These are phyloP conservation scores for Discostella pseudostelligera DNA, from an alignment of 108 stramenopile species.

Conservation along the genomic window DNA sequence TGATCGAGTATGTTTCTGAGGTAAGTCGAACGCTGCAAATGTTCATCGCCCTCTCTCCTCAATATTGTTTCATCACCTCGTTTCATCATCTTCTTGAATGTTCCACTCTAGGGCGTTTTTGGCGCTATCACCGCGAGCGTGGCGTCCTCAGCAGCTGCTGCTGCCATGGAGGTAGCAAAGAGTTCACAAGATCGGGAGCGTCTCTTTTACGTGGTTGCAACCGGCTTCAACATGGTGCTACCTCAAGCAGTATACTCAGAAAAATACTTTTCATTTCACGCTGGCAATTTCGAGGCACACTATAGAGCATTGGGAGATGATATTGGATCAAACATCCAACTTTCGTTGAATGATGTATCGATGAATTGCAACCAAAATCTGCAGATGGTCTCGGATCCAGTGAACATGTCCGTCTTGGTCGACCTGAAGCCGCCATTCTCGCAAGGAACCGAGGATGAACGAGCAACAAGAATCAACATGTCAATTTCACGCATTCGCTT, in stretches of 20 bases:
- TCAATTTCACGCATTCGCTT: constrained; percentile 60
- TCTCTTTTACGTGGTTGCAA: constrained; percentile 62
- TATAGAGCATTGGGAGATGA: constrained; percentile 54
- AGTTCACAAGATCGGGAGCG: constrained; percentile 52
- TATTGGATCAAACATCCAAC: constrained; percentile 50
- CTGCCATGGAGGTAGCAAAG: constrained; percentile 70
- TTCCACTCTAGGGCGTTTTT: constrained; percentile 52
- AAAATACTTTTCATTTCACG: constrained; percentile 51
- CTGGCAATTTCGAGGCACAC: constrained; percentile 56
- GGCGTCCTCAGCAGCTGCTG: constrained; percentile 70
- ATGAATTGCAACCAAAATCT: constrained; percentile 44
- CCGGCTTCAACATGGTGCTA: constrained; percentile 71
- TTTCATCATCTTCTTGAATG: neutral
- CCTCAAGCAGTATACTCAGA: constrained; percentile 67
- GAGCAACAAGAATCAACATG: constrained; percentile 66
- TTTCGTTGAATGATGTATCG: constrained; percentile 54
- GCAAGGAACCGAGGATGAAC: constrained; percentile 59
- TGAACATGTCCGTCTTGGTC: constrained; percentile 55
- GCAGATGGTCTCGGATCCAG: constrained; percentile 56
- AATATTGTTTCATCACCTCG: neutral
- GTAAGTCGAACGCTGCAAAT: neutral
- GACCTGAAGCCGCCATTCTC: constrained; percentile 52
- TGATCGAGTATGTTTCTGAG: constrained; percentile 79
- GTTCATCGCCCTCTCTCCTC: neutral
- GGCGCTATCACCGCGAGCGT: constrained; percentile 70